Percentiles rank a stretch among this genome's conserved stretches.
Conservation (phyloP, 2,329 filamentous ascomycete genomes). For the Xylariaceae sp. region DNA sequence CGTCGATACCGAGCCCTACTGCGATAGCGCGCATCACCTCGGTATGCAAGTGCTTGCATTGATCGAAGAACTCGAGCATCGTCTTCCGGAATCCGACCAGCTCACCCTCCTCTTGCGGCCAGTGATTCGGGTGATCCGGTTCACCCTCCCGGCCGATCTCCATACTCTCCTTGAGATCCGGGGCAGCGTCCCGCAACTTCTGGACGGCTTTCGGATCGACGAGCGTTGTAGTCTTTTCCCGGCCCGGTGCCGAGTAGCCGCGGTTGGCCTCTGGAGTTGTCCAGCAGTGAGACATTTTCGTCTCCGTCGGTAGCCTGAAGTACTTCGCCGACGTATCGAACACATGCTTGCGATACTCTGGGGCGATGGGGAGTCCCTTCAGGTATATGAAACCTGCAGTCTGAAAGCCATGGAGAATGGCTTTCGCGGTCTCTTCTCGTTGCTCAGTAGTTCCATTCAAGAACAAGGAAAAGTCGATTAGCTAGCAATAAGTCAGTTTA, state of each 20-base stretch:
- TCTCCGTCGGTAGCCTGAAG: constrained; percentile 56
- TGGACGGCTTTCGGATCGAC: constrained; percentile 52
- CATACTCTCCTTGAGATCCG: constrained; percentile 60
- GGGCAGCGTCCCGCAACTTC: constrained; percentile 50
- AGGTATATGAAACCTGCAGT: constrained; percentile 87
- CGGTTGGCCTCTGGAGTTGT: constrained; percentile 67
- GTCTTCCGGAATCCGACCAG: constrained; percentile 58
- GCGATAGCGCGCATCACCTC: constrained; percentile 81
- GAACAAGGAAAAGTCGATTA: constrained; percentile 74
- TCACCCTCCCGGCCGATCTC: constrained; percentile 60
- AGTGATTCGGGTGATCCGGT: constrained; percentile 64
- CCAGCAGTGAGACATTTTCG: constrained; percentile 65
- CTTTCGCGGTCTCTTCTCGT: constrained; percentile 59
- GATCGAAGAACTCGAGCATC: constrained; percentile 70
- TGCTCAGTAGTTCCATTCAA: constrained; percentile 55
- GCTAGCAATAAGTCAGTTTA: constrained; percentile 39
- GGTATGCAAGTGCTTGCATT: constrained; percentile 67
- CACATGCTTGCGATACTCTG: constrained; percentile 51
- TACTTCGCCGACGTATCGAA: constrained; percentile 66
- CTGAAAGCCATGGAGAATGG: constrained; percentile 75
- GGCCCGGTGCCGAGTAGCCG: constrained; percentile 63
- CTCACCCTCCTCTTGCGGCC: constrained; percentile 56
- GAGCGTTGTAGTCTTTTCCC: constrained; percentile 63
- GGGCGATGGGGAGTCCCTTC: constrained; percentile 67
- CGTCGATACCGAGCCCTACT: constrained; percentile 67